Percentiles rank a stretch among this genome's conserved stretches.
Evolutionary conservation across 2,329 filamentous ascomycete genomes (phyloP).

Genomic region (Ceratocystis eucalypticola): DNA sequence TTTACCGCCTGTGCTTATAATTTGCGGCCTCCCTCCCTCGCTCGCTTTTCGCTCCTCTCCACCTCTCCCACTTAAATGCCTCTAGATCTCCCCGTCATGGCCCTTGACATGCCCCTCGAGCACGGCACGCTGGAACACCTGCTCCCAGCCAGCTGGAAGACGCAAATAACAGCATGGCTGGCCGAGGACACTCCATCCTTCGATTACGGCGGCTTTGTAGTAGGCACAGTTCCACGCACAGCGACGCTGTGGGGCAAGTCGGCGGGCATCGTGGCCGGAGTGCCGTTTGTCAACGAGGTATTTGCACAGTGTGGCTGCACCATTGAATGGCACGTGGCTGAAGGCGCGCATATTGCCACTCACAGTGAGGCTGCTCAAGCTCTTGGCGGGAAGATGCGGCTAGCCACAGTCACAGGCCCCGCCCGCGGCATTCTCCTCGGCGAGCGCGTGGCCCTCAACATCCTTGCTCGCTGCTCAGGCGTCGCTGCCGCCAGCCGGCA

Average conservation of each 20-base stretch:
- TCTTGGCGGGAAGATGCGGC: constrained; percentile 36
- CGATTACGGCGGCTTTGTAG: constrained; percentile 95
- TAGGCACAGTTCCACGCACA: constrained; percentile 53
- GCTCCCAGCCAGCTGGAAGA: constrained; percentile 74
- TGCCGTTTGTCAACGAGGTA: constrained; percentile 91
- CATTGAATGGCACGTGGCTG: constrained; percentile 75
- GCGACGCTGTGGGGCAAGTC: constrained; percentile 58
- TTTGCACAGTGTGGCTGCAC: constrained; percentile 79
- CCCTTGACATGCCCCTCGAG: constrained; percentile 19
- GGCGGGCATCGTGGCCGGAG: constrained; percentile 71
- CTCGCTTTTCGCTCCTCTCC: background rate
- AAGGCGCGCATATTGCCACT: constrained; percentile 58
- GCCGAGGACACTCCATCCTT: constrained; percentile 93
- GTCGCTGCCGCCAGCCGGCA: constrained; percentile 58
- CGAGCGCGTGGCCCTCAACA: constrained; percentile 84
- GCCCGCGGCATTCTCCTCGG: constrained; percentile 71
- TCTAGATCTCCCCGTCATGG: constrained; percentile 16
- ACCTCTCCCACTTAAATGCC: background rate
- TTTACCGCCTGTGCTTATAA: no score
- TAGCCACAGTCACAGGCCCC: constrained; percentile 76
- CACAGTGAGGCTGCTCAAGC: constrained; percentile 34
- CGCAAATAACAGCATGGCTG: constrained; percentile 69
- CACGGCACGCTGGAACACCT: constrained; percentile 48
- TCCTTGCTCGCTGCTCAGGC: constrained; percentile 78
- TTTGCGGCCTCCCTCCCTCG: background rate